Base-by-base conservation (phyloP, 306 rosid species). In the Medicago arabica region DNA sequence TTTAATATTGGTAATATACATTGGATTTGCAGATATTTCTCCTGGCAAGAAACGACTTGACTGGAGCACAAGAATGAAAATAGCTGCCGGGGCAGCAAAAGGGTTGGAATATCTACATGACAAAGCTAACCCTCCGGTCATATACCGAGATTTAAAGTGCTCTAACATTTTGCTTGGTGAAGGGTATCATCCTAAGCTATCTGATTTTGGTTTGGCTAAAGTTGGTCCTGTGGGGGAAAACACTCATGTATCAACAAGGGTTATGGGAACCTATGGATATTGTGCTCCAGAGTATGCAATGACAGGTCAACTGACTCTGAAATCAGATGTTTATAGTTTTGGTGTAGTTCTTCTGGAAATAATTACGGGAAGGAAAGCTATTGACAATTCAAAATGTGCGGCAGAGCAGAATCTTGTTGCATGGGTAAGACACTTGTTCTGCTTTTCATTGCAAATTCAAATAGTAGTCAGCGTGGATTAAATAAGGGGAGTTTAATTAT, bases 291-390 rank as follows among this genome's bases (percentile, higher is more conserved):
- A 92, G 78, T 95, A 95, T 80, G 99, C 91, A 44, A 90, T 87
- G 95, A 92, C 98, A 4, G 97, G 98, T 53, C 96, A 95, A 38
- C 79, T 95, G 67, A 92, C 97, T 53, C 82, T 88, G 74, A 95
- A 92, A 78, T 95, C 98, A n/a, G 98, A 95, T 83, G 92, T 95
- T 60, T 92, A 90, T 80, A 95, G 98, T 82, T 95, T 95, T 71
- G 98, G 98, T 15, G 94, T 92, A 4, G 98, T 95, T 80, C 97
- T 95, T 71, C 77, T 92, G 82, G 98, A 95, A 83, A 87, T 95
- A 74, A 90, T 95, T 72, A 95, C 98, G 0, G 98, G 98, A 74
- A 90, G 97, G 87, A 95, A 80, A 80, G 96, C 96, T 2, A 90
- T 95, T 44, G 96, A 95, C 82, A 78, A 79, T 75, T 86, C 97